These are phyloP conservation scores for Cryphonectria carpinicola DNA, from an alignment of 2,329 filamentous ascomycete genomes.

Conservation along the genomic window DNA sequence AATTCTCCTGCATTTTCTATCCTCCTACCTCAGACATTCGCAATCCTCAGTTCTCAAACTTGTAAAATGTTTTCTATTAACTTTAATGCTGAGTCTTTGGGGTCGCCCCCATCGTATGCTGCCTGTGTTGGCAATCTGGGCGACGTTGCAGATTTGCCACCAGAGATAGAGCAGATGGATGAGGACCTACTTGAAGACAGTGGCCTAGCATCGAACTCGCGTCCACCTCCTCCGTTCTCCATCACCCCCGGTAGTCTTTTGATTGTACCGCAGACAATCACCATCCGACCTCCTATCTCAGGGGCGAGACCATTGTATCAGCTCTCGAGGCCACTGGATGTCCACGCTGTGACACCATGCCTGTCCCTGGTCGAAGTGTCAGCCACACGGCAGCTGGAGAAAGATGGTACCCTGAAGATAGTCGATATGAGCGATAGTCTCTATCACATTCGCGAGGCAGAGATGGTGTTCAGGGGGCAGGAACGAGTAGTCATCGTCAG, in stretches of 20 bases:
- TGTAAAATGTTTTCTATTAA: neutral
- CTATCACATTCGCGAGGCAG: slow-evolving; percentile 12
- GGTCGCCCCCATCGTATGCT: slow-evolving; percentile 10
- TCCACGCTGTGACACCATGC: neutral
- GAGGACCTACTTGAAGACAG: neutral
- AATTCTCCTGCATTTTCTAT: neutral
- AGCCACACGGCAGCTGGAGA: neutral
- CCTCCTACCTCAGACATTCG: neutral
- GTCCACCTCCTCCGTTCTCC: slow-evolving; percentile 20
- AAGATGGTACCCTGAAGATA: slow-evolving; percentile 5
- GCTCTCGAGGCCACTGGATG: slow-evolving; percentile 14
- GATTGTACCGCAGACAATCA: neutral
- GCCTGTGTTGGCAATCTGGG: neutral
- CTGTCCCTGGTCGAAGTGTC: slow-evolving; percentile 10
- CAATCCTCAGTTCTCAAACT: neutral
- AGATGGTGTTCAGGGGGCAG: neutral
- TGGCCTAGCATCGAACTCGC: neutral
- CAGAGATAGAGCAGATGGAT: neutral
- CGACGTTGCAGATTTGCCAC: neutral
- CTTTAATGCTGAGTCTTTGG: neutral
- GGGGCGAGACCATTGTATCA: slow-evolving; percentile 16
- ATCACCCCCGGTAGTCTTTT: slow-evolving; percentile 21
- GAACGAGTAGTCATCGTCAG: neutral
- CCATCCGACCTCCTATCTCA: slow-evolving; percentile 1
- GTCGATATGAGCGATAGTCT: slow-evolving; percentile 7